Base-by-base conservation (phyloP, 495 filamentous ascomycete genomes). In the Neohortaea acidophila region DNA sequence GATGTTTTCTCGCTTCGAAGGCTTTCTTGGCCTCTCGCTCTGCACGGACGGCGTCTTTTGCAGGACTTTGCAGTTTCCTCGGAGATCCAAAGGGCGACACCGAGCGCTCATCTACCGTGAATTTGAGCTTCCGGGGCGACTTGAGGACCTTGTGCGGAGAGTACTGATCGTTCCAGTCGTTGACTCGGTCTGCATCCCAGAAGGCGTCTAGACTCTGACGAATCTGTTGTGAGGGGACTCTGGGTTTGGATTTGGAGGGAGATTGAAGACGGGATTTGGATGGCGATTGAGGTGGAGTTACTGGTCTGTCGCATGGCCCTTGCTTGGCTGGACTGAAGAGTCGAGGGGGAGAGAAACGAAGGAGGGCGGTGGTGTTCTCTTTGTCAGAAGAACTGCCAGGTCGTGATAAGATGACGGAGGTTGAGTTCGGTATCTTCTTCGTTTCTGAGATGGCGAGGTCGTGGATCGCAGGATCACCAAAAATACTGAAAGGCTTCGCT, bases 101-200 rank as follows among this genome's bases (percentile, higher is more conserved):
- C 13, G 37, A 38, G 11, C 43, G 40, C 3, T 45, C 33, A 4
- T 44, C 29, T 21, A 18, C 25, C 2, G 21, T 27, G 15, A 36
- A 25, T 4, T 25, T 43, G 7, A 21, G 37, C 28, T 59, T 55
- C 25, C 44, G 48, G 39, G 45, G 56, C 21, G 49, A 57, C 30
- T 57, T 51, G 23, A 59, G 52, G 44, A 83, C 84, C 21, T 62
- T 60, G 17, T 39, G 29, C 0, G 79, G 75, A 5, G 81, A 81
- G 56, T 85, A 73, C 41, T 78, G 58, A 44, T 91, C 83, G 47
- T 84, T 77, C 84, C 83, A 93, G 39, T 72, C 70, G 57, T 86
- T 81, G 44, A 81, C 73, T 10, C 70, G 58, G 20, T 77, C 77
- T 42, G 76, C 70, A 38, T 66, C 69, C 86, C 86, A 94, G 58